Conservation (phyloP, 441 rosid species). For the Eutrema salsugineum region DNA sequence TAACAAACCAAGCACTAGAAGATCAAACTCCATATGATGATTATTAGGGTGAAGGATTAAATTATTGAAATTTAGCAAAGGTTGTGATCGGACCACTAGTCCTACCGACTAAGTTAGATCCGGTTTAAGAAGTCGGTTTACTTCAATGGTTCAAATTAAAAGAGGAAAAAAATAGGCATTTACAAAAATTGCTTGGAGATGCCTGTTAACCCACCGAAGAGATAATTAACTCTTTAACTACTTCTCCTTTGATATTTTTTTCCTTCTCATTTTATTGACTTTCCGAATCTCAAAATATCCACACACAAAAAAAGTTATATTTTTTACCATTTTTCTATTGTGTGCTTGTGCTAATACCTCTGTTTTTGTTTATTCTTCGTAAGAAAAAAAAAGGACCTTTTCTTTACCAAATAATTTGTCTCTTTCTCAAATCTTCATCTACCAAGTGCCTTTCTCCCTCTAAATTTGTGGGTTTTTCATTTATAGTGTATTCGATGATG, state of each 20-base stretch:
- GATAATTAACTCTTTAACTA: conserved; percentile 3
- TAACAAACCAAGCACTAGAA: background rate
- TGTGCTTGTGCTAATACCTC: background rate
- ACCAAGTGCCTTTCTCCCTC: conserved; percentile 16
- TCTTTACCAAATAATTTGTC: conserved; percentile 20
- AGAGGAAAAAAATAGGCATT: background rate
- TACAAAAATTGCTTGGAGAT: conserved; percentile 3
- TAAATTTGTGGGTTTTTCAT: conserved; percentile 2
- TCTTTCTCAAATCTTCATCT: background rate
- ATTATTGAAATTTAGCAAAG: background rate
- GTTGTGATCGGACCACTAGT: background rate
- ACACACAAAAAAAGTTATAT: background rate
- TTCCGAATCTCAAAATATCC: conserved; percentile 2
- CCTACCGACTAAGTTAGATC: background rate
- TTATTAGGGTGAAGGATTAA: background rate
- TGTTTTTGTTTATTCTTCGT: background rate
- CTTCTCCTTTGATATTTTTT: background rate
- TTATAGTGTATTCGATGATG: conserved; percentile 22
- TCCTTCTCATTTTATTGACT: background rate
- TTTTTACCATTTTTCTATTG: background rate
- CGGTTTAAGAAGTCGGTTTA: conserved; percentile 18
- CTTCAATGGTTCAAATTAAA: conserved; percentile 9
- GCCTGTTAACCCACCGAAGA: conserved; percentile 8
- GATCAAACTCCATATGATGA: background rate
- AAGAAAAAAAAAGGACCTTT: background rate